Evolutionary conservation across 768 basidiomycete genomes (phyloP).

Genomic region (Aureoboletus auriporus): DNA sequence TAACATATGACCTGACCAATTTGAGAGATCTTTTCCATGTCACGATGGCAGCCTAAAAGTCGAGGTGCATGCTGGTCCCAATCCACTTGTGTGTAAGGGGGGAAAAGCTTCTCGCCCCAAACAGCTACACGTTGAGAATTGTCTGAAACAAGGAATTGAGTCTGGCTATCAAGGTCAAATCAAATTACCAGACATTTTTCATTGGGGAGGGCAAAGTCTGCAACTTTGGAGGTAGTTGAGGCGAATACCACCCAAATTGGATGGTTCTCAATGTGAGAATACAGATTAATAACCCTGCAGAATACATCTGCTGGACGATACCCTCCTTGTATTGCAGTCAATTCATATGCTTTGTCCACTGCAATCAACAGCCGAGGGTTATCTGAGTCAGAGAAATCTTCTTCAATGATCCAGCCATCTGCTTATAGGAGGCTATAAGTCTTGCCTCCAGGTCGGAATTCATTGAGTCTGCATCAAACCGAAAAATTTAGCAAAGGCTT

Average conservation of each 20-base stretch:
- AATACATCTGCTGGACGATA: conserved; percentile 8
- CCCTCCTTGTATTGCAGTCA: background rate
- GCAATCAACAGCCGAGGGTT: conserved; percentile 12
- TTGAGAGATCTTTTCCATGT: conserved; percentile 4
- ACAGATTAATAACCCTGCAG: conserved; percentile 1
- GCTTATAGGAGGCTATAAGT: too few species aligned
- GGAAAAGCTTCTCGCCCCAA: background rate
- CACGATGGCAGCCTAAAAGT: background rate
- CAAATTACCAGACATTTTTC: background rate
- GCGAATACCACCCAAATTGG: conserved; percentile 14
- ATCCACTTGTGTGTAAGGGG: conserved; percentile 6
- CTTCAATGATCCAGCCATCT: too few species aligned
- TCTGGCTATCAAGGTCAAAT: too few species aligned
- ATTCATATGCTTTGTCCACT: conserved; percentile 9
- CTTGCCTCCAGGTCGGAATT: too few species aligned
- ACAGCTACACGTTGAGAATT: background rate
- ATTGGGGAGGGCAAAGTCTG: conserved; percentile 5
- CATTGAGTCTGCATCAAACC: too few species aligned
- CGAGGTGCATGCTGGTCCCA: conserved; percentile 13
- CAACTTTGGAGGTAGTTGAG: conserved; percentile 11
- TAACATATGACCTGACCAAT: background rate
- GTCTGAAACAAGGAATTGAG: background rate
- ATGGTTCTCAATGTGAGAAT: conserved; percentile 3
- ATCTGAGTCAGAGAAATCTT: background rate
- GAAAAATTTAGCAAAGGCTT: too few species aligned